phyloP scores from a whole-genome alignment of 257 asterid species.

The Linaria vulgaris region DNA sequence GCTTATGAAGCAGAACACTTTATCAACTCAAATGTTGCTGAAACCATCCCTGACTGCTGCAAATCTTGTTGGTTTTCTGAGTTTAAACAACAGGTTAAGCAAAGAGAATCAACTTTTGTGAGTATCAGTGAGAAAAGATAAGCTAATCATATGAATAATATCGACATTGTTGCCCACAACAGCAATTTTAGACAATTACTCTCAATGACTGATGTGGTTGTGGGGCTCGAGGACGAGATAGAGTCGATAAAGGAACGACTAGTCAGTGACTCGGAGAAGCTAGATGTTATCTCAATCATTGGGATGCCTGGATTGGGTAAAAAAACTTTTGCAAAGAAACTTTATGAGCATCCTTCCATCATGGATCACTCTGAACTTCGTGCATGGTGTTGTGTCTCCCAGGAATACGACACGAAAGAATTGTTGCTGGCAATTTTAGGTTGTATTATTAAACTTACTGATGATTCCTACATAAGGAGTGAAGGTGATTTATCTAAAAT shows the following conservation, averaged over 20 bases:
- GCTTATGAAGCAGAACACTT: slow-evolving; percentile 5
- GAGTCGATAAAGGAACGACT: slow-evolving; percentile 20
- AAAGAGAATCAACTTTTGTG: background rate
- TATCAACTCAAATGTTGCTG: background rate
- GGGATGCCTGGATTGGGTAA: slow-evolving; percentile 37
- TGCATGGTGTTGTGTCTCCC: slow-evolving; percentile 28
- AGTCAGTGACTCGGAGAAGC: slow-evolving; percentile 4
- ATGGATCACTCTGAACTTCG: slow-evolving; percentile 18
- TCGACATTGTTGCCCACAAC: background rate
- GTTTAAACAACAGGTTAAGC: no score
- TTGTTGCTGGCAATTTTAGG: slow-evolving; percentile 25
- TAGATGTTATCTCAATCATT: slow-evolving; percentile 19
- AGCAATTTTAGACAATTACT: background rate
- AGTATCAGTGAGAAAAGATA: background rate
- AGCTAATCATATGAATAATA: background rate
- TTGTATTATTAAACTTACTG: slow-evolving; percentile 15
- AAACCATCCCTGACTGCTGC: background rate
- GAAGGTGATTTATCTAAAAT: slow-evolving; percentile 1
- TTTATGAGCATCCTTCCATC: slow-evolving; percentile 14
- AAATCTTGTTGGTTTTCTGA: no score
- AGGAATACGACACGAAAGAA: slow-evolving; percentile 11
- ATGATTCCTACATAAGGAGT: background rate
- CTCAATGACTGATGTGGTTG: slow-evolving; percentile 15
- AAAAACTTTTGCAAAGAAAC: slow-evolving; percentile 19
- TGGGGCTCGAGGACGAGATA: slow-evolving; percentile 30